Evolutionary conservation across 2,329 filamentous ascomycete genomes (phyloP).

Genomic region (Anthostomella pinea): DNA sequence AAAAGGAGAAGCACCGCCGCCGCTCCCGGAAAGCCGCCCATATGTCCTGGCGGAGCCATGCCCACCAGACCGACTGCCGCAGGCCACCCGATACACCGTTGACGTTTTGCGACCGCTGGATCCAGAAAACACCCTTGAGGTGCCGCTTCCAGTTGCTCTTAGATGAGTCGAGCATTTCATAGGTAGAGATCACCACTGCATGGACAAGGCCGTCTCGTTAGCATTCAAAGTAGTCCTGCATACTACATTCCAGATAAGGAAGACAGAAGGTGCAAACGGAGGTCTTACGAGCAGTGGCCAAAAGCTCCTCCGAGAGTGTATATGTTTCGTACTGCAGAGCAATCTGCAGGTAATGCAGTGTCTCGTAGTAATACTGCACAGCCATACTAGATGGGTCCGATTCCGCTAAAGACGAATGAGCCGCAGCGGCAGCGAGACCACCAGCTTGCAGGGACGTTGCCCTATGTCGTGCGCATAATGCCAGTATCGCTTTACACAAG

Average conservation of each 20-base stretch:
- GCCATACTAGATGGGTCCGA: too few relatives aligned
- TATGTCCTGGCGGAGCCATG: constrained; percentile 63
- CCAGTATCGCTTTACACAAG: constrained; percentile 56
- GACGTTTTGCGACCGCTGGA: constrained; percentile 58
- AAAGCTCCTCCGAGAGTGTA: constrained; percentile 53
- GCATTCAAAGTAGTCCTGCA: too few relatives aligned
- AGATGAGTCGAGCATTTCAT: constrained; percentile 63
- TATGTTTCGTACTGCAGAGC: constrained; percentile 58
- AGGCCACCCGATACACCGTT: constrained; percentile 57
- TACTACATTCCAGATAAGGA: too few relatives aligned
- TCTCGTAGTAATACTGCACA: constrained; percentile 60
- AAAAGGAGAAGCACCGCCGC: constrained; percentile 55
- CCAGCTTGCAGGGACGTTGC: constrained; percentile 17
- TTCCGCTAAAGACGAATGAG: too few relatives aligned
- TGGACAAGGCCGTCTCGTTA: too few relatives aligned
- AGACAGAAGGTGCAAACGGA: too few relatives aligned
- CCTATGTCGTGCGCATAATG: constrained; percentile 50
- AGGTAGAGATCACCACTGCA: constrained; percentile 61
- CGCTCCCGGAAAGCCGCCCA: constrained; percentile 62
- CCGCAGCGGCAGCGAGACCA: constrained; percentile 31
- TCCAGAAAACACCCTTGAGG: constrained; percentile 64
- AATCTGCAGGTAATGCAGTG: constrained; percentile 58
- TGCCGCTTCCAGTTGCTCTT: constrained; percentile 59
- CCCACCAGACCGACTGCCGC: constrained; percentile 61
- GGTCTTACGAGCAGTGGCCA: constrained; percentile 57